A percentile compares a stretch with the other conserved stretches of the same genome.
These are phyloP conservation scores for Aspergillus indologenus DNA, from an alignment of 495 filamentous ascomycete genomes.

Conservation along the genomic window DNA sequence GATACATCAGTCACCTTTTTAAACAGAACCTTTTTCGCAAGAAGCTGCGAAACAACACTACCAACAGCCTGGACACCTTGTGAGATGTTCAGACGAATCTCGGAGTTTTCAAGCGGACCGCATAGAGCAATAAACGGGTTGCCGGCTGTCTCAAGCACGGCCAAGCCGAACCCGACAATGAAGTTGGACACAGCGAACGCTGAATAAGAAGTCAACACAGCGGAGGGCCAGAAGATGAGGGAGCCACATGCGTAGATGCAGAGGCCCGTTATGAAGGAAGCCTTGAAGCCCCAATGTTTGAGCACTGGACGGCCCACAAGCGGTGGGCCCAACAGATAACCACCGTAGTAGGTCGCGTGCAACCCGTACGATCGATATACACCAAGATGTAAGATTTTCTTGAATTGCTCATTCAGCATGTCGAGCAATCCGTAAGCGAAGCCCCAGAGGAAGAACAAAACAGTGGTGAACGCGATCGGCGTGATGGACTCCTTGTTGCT, in stretches of 20 bases:
- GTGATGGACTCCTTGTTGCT: constrained; percentile 55
- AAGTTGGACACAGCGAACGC: constrained; percentile 67
- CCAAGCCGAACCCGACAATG: constrained; percentile 62
- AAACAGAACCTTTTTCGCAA: constrained; percentile 63
- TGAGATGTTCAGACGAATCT: constrained; percentile 62
- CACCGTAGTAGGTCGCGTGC: constrained; percentile 63
- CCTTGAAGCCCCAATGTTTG: constrained; percentile 64
- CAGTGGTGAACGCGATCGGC: constrained; percentile 60
- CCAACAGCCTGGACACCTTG: constrained; percentile 69
- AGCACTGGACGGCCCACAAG: constrained; percentile 56
- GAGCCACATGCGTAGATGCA: constrained; percentile 62
- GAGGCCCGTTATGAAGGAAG: constrained; percentile 62
- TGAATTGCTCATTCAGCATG: constrained; percentile 63
- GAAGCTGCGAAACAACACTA: constrained; percentile 56
- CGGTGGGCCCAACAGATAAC: constrained; percentile 58
- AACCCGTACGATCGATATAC: constrained; percentile 52
- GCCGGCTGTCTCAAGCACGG: constrained; percentile 60
- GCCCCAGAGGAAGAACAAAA: constrained; percentile 84
- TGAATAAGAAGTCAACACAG: constrained; percentile 61
- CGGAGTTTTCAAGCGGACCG: constrained; percentile 62
- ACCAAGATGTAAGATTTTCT: constrained; percentile 45
- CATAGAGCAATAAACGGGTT: constrained; percentile 70
- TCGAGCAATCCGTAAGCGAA: constrained; percentile 82
- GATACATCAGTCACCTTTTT: constrained; percentile 47
- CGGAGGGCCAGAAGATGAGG: constrained; percentile 71